Percentiles rank a stretch among this genome's conserved stretches.
Conservation (phyloP, 1,284 basidiomycete species). For the Moniliophthora roreri region DNA sequence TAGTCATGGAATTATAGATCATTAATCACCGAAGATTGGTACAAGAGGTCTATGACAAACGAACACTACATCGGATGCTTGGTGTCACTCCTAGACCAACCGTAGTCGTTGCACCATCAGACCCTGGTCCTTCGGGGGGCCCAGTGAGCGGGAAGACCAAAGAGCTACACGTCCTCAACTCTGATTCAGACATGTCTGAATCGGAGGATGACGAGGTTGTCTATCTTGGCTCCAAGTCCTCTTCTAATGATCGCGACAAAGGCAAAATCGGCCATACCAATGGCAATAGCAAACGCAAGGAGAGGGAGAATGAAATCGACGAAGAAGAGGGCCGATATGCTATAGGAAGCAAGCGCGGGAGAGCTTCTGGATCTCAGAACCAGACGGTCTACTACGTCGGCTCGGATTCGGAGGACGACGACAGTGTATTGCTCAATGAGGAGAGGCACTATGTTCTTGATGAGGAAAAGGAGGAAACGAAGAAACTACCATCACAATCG, state of each 20-base stretch:
- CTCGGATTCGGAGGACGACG: conserved; percentile 46
- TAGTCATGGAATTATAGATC: conserved; percentile 53
- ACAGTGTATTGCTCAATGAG: conserved; percentile 26
- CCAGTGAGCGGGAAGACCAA: background rate
- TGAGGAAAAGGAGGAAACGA: conserved; percentile 15
- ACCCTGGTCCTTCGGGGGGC: background rate
- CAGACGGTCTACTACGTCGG: conserved; percentile 44
- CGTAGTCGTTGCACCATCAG: conserved; percentile 16
- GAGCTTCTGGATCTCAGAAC: conserved; percentile 28
- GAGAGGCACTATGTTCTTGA: conserved; percentile 32
- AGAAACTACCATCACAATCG: conserved; percentile 9
- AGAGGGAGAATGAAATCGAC: conserved; percentile 22
- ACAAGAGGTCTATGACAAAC: conserved; percentile 67
- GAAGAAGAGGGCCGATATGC: conserved; percentile 55
- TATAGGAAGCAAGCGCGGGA: conserved; percentile 42
- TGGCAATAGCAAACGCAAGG: conserved; percentile 9
- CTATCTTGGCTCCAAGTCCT: background rate
- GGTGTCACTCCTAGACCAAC: conserved; percentile 42
- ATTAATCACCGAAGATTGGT: conserved; percentile 71
- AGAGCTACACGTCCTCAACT: background rate
- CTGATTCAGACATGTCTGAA: conserved; percentile 5
- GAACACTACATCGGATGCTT: conserved; percentile 61
- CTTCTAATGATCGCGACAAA: no score
- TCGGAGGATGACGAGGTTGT: conserved; percentile 4
- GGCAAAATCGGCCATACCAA: conserved; percentile 7